These are phyloP conservation scores for Oidiodendron maius DNA, from an alignment of 495 filamentous ascomycete species.

Conservation along the genomic window DNA sequence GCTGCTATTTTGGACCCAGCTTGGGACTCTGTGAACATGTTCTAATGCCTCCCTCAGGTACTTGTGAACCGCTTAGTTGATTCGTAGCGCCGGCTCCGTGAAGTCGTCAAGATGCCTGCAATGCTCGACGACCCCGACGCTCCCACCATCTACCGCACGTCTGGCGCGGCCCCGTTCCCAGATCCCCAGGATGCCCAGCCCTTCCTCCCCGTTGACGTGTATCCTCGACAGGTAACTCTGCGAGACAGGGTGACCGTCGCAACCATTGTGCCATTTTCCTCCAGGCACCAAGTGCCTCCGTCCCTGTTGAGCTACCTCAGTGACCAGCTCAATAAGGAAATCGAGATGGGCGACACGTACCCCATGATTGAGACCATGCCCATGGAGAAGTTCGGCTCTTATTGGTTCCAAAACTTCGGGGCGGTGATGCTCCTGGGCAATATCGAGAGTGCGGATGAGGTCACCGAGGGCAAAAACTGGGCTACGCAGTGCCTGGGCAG, in stretches of 20 bases:
- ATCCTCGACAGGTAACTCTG: conserved; percentile 79
- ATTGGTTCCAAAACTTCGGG: conserved; percentile 95
- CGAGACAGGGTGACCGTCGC: conserved; percentile 86
- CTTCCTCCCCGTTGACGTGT: conserved; percentile 62
- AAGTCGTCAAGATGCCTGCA: conserved; percentile 62
- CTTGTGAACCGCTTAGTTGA: not conserved
- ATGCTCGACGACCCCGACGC: conserved; percentile 74
- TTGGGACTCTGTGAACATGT: too few species aligned
- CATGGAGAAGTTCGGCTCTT: conserved; percentile 69
- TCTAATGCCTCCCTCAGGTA: not conserved
- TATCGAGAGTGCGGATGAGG: conserved; percentile 43
- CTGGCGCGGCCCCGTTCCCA: conserved; percentile 59
- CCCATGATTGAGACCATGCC: conserved; percentile 81
- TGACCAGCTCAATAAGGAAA: conserved; percentile 87
- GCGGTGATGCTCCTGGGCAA: conserved; percentile 90
- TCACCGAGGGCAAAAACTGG: conserved; percentile 66
- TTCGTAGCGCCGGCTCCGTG: not conserved
- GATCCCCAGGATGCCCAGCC: conserved; percentile 45
- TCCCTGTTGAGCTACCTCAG: conserved; percentile 74
- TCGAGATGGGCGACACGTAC: conserved; percentile 94
- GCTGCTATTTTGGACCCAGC: too few species aligned
- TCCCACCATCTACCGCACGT: conserved; percentile 55
- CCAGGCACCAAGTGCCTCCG: conserved; percentile 64
- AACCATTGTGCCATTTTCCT: conserved; percentile 82
- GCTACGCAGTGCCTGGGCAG: conserved; percentile 80